Evolutionary conservation across 306 rosid genomes (phyloP).

Genomic region (Dicorynia guianensis): DNA sequence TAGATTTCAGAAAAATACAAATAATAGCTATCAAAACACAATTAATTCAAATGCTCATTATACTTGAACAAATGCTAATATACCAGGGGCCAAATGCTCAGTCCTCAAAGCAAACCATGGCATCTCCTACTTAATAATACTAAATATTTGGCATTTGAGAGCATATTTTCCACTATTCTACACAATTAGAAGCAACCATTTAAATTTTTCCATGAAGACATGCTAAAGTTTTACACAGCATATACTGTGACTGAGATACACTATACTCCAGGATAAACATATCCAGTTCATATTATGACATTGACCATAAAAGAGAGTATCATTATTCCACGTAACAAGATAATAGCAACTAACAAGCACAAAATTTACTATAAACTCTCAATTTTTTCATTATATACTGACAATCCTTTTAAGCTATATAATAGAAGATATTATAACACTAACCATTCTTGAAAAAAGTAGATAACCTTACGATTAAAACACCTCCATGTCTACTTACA

Average conservation of each 20-base stretch:
- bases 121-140: not conserved
- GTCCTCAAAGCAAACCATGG: not conserved
- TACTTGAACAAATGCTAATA: slow-evolving; percentile 2
- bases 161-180: not conserved
- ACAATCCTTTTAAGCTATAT: not conserved
- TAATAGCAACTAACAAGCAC: not conserved
- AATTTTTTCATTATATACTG: too few species aligned
- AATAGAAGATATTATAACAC: not conserved
- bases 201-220: not conserved
- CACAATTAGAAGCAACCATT: not conserved
- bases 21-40: not conserved
- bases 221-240: not conserved
- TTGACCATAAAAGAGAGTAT: not conserved
- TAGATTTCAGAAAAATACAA: not conserved
- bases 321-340: not conserved
- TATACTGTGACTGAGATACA: not conserved
- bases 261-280: not conserved
- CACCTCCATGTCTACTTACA: not conserved
- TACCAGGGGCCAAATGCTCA: not conserved
- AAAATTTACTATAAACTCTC: not conserved
- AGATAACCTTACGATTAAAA: not conserved
- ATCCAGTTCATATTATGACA: not conserved
- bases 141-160: not conserved
- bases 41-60: not conserved
- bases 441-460: not conserved